Evolutionary conservation across 2,329 filamentous ascomycete genomes (phyloP).

Genomic region (Epichloe coenophiala): DNA sequence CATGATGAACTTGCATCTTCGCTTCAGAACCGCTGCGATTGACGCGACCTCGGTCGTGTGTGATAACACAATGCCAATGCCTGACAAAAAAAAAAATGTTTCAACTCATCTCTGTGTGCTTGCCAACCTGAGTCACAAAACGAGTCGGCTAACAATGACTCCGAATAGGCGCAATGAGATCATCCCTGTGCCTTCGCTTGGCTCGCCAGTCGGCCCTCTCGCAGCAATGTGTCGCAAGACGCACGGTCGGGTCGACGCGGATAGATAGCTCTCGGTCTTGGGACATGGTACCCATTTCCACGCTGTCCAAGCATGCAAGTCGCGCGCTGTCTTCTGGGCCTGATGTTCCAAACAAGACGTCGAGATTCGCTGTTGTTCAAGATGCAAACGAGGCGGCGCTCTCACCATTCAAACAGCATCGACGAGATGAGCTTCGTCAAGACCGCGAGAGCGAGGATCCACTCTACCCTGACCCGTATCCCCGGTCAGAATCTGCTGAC

Average conservation of each 20-base stretch:
- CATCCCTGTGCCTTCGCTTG: slow-evolving; percentile 22
- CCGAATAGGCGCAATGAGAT: slow-evolving; percentile 22
- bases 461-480: slow-evolving; percentile 22
- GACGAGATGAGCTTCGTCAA: slow-evolving; percentile 18
- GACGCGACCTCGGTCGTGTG: slow-evolving; percentile 29
- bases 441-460: slow-evolving; percentile 21
- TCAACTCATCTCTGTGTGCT: slow-evolving; percentile 3
- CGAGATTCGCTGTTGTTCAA: slow-evolving; percentile 9
- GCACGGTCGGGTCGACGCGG: background rate
- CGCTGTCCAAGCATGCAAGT: background rate
- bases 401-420: slow-evolving; percentile 25
- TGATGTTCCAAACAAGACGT: slow-evolving; percentile 3
- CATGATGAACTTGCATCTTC: slow-evolving; percentile 31
- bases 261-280: slow-evolving; percentile 1
- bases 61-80: slow-evolving; percentile 28
- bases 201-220: slow-evolving; percentile 15
- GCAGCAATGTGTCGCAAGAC: background rate
- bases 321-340: slow-evolving; percentile 12
- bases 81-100: slow-evolving; percentile 15
- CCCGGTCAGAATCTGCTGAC: slow-evolving; percentile 17
- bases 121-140: background rate
- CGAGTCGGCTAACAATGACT: slow-evolving; percentile 2
- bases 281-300: background rate
- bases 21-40: slow-evolving; percentile 39
- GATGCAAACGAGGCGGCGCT: slow-evolving; percentile 11